Conservation (phyloP, 495 filamentous ascomycete species). For the Podospora didyma region DNA sequence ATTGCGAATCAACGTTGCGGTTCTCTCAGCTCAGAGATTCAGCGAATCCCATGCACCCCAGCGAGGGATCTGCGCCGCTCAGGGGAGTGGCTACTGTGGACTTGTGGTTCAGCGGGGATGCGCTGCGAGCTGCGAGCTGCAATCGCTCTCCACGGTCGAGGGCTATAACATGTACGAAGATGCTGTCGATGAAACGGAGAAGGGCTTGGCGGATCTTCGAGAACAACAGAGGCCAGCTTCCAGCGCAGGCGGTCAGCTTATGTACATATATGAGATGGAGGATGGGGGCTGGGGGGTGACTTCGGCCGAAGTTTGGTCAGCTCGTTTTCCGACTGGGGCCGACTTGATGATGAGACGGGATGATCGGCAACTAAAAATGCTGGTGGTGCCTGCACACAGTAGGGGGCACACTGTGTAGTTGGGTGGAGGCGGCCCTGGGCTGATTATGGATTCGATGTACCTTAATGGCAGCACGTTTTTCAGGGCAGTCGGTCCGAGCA, state of each 20-base stretch:
- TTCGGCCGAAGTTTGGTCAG: constrained; percentile 1
- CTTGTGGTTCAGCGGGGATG: not conserved
- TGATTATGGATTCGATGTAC: no score
- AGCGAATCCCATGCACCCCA: no score
- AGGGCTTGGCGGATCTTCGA: not conserved
- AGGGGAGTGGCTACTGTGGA: not conserved
- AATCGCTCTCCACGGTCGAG: not conserved
- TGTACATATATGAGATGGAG: not conserved
- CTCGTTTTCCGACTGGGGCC: not conserved
- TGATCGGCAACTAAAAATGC: not conserved
- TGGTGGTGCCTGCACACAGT: not conserved
- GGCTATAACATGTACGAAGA: constrained; percentile 7
- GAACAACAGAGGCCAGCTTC: constrained; percentile 18
- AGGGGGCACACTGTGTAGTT: not conserved
- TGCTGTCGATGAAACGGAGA: constrained; percentile 5
- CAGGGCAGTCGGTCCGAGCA: no score
- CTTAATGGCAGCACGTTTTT: no score
- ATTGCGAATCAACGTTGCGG: no score
- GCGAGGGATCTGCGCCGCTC: constrained; percentile 3
- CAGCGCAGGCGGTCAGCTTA: constrained; percentile 18
- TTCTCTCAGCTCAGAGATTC: not conserved
- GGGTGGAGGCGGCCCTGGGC: not conserved
- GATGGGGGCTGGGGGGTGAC: not conserved
- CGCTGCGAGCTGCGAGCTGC: constrained; percentile 1
- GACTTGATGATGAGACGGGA: not conserved